Evolutionary conservation across 2,329 filamentous ascomycete genomes (phyloP).

Genomic region (Xylaria sp.): DNA sequence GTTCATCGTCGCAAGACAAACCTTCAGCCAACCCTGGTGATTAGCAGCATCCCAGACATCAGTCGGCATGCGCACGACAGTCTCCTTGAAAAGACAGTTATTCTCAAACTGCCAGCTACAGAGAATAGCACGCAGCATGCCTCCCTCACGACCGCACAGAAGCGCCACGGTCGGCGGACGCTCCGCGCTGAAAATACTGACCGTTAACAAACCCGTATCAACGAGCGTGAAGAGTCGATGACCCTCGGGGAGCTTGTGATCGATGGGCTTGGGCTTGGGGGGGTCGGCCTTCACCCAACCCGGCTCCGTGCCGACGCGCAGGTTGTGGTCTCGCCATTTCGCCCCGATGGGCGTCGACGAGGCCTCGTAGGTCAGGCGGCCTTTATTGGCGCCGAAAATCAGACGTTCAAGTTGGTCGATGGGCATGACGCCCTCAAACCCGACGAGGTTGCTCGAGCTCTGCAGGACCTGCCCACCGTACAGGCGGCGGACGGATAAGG

Average conservation of each 20-base stretch:
- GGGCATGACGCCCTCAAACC: constrained; percentile 45
- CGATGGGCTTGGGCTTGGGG: constrained; percentile 4
- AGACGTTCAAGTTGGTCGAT: constrained; percentile 43
- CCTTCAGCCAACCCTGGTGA: constrained; percentile 40
- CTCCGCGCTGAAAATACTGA: constrained; percentile 46
- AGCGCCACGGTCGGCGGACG: constrained; percentile 48
- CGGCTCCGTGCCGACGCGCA: constrained; percentile 45
- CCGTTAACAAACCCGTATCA: constrained; percentile 48
- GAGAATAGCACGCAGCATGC: constrained; percentile 48
- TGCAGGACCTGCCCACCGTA: constrained; percentile 43
- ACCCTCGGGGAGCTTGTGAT: constrained; percentile 31
- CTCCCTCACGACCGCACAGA: constrained; percentile 48
- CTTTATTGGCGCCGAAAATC: constrained; percentile 44
- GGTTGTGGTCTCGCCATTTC: constrained; percentile 31
- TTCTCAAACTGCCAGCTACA: constrained; percentile 45
- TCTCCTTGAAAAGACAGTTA: constrained; percentile 42
- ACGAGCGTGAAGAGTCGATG: constrained; percentile 48
- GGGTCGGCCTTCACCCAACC: constrained; percentile 31
- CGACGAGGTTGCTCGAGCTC: constrained; percentile 43
- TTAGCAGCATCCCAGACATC: constrained; percentile 40
- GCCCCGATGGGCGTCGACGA: constrained; percentile 41
- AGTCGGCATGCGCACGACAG: constrained; percentile 40
- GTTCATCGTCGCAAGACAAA: constrained; percentile 37
- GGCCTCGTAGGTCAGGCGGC: constrained; percentile 45
- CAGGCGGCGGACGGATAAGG: constrained; percentile 37